A percentile compares a stretch with the other conserved stretches of the same genome.
Conservation (phyloP, 208 protist genomes). For the Acanthamoeba healyi region DNA sequence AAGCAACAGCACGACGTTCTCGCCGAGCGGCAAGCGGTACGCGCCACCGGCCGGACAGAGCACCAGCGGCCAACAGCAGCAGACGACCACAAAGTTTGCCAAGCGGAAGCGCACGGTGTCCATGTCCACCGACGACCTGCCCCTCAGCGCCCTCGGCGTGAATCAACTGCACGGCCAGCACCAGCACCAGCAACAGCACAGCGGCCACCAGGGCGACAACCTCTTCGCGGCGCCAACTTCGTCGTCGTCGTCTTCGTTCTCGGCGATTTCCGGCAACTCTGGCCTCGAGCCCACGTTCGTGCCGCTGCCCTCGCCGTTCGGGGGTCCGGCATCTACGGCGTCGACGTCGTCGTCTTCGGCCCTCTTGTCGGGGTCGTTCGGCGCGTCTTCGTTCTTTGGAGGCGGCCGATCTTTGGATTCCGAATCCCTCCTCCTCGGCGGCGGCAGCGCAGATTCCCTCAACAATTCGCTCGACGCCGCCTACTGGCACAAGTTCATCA, state of each 20-base stretch:
- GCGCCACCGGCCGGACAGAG: background rate
- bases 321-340: background rate
- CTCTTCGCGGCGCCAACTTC: too few relatives aligned
- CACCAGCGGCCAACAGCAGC: background rate
- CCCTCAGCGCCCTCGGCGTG: background rate
- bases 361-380: background rate
- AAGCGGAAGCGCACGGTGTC: constrained; percentile 32
- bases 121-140: constrained; percentile 23
- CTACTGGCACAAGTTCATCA: constrained; percentile 27
- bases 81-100: too few relatives aligned
- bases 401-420: background rate
- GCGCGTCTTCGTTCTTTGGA: background rate
- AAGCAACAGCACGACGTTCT: background rate
- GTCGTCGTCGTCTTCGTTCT: too few relatives aligned
- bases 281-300: background rate
- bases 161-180: background rate
- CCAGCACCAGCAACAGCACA: background rate
- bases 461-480: constrained; percentile 2
- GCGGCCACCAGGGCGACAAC: too few relatives aligned
- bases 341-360: background rate
- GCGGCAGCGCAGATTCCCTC: background rate
- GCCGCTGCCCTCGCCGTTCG: background rate
- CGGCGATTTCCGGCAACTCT: background rate
- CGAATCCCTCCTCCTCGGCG: background rate
- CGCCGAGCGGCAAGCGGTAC: background rate